Evolutionary conservation across 2,329 filamentous ascomycete genomes (phyloP).

Genomic region (Botryosphaeria agaves): DNA sequence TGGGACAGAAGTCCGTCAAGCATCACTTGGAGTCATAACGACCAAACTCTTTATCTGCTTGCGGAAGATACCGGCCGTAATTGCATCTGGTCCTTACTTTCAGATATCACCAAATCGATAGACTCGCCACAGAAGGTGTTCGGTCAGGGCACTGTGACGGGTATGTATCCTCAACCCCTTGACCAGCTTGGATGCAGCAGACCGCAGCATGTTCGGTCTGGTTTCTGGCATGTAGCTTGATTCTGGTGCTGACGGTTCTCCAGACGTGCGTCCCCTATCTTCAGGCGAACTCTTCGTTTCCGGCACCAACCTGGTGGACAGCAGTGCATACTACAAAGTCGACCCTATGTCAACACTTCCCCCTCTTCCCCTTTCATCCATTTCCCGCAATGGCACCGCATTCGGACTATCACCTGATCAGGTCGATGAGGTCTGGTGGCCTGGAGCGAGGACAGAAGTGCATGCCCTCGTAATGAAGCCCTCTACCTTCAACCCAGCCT

Average conservation of each 20-base stretch:
- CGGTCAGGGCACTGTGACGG: no score
- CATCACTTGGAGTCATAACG: conserved; percentile 33
- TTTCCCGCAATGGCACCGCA: conserved; percentile 44
- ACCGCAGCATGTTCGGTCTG: no score
- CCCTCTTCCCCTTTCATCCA: conserved; percentile 25
- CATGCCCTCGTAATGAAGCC: conserved; percentile 53
- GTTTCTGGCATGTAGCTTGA: neutral
- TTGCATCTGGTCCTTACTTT: conserved; percentile 44
- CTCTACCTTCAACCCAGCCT: conserved; percentile 43
- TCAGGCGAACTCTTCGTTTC: conserved; percentile 42
- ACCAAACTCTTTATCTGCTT: conserved; percentile 50
- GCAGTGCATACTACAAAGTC: conserved; percentile 48
- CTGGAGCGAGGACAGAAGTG: conserved; percentile 45
- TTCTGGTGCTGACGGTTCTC: neutral
- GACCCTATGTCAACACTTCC: conserved; percentile 24
- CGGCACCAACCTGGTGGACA: conserved; percentile 54
- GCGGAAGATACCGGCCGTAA: conserved; percentile 52
- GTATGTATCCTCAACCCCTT: no score
- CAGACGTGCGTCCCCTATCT: conserved; percentile 33
- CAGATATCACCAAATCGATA: no score
- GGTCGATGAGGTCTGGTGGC: conserved; percentile 51
- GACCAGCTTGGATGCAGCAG: no score
- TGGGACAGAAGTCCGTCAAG: conserved; percentile 38
- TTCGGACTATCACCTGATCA: conserved; percentile 49
- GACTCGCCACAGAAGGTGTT: no score